Conservation (phyloP, 331 rosid genomes). For the Erythrophleum ivorense region DNA sequence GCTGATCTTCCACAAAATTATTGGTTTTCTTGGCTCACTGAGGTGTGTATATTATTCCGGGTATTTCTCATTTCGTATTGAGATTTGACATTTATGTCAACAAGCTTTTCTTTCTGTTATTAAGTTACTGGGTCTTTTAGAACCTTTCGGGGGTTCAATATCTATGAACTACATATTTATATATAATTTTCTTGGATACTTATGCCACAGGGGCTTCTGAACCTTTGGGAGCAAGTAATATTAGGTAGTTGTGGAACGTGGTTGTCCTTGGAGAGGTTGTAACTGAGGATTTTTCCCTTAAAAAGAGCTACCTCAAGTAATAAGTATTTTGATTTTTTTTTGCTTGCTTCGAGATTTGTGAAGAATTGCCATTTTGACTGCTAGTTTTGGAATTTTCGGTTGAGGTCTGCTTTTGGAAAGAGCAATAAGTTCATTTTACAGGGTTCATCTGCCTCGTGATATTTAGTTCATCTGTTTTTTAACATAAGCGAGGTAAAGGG, state of each 20-base stretch:
- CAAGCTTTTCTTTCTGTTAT: constrained; percentile 12
- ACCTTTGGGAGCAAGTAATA: constrained; percentile 38
- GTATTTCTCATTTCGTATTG: constrained; percentile 20
- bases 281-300: background rate
- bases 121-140: constrained; percentile 37
- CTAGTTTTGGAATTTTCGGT: constrained; percentile 27
- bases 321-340: constrained; percentile 13
- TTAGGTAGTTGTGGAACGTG: constrained; percentile 1
- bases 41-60: constrained; percentile 33
- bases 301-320: background rate
- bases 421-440: constrained; percentile 20
- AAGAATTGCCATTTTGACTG: constrained; percentile 30
- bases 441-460: constrained; percentile 34
- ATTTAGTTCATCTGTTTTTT: background rate
- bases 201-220: constrained; percentile 27
- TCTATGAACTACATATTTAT: background rate
- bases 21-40: constrained; percentile 20
- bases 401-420: constrained; percentile 9
- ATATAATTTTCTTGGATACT: background rate
- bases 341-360: background rate
- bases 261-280: no score
- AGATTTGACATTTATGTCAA: constrained; percentile 33
- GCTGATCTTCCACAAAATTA: background rate
- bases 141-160: constrained; percentile 47
- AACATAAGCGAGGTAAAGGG: background rate